These are phyloP conservation scores for Aspergillus ruber DNA, from an alignment of 2,329 filamentous ascomycete species.

Conservation along the genomic window DNA sequence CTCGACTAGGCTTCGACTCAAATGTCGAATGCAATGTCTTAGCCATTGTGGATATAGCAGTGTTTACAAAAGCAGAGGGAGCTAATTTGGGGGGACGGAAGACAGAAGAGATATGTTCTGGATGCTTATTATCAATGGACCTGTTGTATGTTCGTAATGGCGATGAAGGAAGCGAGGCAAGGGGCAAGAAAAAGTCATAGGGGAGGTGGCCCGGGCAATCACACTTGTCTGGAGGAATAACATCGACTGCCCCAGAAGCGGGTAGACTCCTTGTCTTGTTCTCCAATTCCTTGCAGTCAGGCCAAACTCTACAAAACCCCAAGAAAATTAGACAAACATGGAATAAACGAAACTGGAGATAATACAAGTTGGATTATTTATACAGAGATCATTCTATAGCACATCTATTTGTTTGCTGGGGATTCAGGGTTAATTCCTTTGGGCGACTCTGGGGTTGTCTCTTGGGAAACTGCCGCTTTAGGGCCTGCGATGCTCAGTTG, in stretches of 20 bases:
- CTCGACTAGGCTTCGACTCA: not conserved
- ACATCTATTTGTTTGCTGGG: not conserved
- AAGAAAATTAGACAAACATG: not conserved
- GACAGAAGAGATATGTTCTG: not conserved
- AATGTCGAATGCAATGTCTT: not conserved
- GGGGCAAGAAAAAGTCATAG: no score
- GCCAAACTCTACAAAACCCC: not conserved
- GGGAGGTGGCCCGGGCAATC: no score
- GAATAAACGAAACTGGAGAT: not conserved
- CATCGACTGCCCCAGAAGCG: no score
- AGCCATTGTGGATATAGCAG: not conserved
- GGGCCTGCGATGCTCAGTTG: not conserved
- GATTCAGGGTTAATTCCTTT: not conserved
- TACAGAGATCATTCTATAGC: constrained; percentile 1
- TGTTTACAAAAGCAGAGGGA: not conserved
- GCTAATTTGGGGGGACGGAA: not conserved
- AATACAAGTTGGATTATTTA: constrained; percentile 2
- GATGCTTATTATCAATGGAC: not conserved
- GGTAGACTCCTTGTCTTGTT: no score
- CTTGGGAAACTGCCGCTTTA: not conserved
- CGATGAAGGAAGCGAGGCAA: not conserved
- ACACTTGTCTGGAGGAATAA: no score
- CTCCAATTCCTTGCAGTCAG: no score
- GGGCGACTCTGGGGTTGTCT: not conserved
- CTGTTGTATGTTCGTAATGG: not conserved